Base-by-base conservation (phyloP, 2,329 filamentous ascomycete species). In the Arachnopeziza araneosa region DNA sequence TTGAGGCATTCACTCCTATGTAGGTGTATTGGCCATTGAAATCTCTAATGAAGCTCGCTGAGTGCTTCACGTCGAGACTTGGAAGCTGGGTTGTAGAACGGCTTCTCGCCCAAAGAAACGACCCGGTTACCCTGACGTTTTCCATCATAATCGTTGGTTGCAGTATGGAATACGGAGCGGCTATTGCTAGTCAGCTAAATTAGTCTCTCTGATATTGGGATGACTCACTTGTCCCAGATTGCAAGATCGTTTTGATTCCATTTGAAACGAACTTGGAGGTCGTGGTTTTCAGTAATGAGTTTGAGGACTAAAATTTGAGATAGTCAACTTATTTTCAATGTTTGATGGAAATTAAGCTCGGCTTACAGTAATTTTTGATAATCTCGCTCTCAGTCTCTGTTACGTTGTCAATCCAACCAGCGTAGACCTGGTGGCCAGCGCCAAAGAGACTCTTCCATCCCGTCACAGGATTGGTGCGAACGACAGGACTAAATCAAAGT, bases 171-270 rank as follows among this genome's bases (percentile, higher is more conserved):
- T 2, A 75, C 78, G 24, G 73, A 78, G 53, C 78, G 73, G 66
- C 58, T 60, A 24, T 77, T 66, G 57, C 67, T 56, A 44, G 36
- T 44, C 36, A 44, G 36, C 17, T 5, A 56, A 49, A 7, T 22
- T 24, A 19, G 3, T 26, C 24, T 12, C 22, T 44, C 3, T 14
- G 6, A 32, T 6, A 32, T 23, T 17, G 9, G 2, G 22, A 8
- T 10, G 52, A n/a, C 50, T 44, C 48, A 58, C 56, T 89, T 89
- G 68, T 89, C 86, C 86, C 86, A 89, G 64, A 89, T 85, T 1
- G 84, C 81, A 4, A 80, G 68, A 65, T 83, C 80, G 59, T 83
- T 81, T 67, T 77, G 74, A 57, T 72, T 74, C 81, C 80, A 83
- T 56, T 75, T 75, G 66, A 79, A 83, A 3, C 82, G 75, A 9